These are phyloP conservation scores for Penstemon newberryi DNA, from an alignment of 257 asterid species.

Conservation along the genomic window DNA sequence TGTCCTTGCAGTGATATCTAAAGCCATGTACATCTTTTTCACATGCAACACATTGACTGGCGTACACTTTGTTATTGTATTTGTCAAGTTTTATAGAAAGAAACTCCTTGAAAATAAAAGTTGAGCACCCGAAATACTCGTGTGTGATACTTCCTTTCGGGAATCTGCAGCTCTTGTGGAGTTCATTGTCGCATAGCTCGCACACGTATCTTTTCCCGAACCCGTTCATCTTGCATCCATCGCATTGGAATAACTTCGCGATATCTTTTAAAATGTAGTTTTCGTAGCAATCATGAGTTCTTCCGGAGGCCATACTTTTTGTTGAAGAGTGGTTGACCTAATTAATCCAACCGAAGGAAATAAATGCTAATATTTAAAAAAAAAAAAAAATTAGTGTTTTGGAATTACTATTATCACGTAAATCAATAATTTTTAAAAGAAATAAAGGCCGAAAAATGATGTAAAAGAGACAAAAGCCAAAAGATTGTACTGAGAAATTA, in stretches of 20 bases:
- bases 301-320: no score
- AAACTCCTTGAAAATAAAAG: background rate
- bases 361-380: no score
- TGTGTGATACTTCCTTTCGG: slow-evolving; percentile 7
- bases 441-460: no score
- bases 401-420: no score
- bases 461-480: no score
- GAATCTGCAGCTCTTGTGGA: slow-evolving; percentile 28
- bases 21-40: slow-evolving; percentile 34
- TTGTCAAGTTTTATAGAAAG: background rate
- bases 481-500: no score
- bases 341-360: no score
- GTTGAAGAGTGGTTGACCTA: no score
- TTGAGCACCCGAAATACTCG: slow-evolving; percentile 19
- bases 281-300: slow-evolving; percentile 21
- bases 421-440: no score
- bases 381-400: no score
- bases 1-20: slow-evolving; percentile 27
- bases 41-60: slow-evolving; percentile 37
- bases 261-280: slow-evolving; percentile 17
- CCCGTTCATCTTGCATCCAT: slow-evolving; percentile 44
- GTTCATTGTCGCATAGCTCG: slow-evolving; percentile 21
- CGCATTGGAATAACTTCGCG: slow-evolving; percentile 26
- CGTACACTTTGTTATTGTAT: slow-evolving; percentile 5
- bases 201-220: slow-evolving; percentile 30